Evolutionary conservation across 1,284 basidiomycete genomes (phyloP).

Genomic region (Fistulina hepatica): DNA sequence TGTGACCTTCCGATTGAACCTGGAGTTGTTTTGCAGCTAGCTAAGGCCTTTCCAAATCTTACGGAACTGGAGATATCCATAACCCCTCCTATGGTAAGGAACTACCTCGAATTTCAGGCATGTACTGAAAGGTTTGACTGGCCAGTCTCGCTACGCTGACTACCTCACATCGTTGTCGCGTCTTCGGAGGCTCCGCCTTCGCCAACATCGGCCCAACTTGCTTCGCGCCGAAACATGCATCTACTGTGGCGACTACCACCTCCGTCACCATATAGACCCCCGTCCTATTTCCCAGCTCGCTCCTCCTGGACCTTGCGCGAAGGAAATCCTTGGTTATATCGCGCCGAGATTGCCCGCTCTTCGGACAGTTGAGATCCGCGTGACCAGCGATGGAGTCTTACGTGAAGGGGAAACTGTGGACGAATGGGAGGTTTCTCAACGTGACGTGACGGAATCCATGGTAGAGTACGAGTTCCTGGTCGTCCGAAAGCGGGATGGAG

Average conservation of each 20-base stretch:
- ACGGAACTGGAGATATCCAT: neutral
- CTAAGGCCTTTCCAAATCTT: neutral
- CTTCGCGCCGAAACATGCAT: neutral
- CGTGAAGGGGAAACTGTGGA: neutral
- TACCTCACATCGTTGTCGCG: neutral
- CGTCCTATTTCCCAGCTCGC: neutral
- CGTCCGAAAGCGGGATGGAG: neutral
- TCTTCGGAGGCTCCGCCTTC: neutral
- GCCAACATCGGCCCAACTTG: neutral
- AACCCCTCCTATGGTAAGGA: neutral
- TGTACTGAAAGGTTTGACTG: neutral
- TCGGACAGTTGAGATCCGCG: neutral
- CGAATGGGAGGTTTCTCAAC: neutral
- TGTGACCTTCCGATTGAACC: too few species aligned
- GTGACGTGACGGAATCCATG: neutral
- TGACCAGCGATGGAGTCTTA: neutral
- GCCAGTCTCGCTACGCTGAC: neutral
- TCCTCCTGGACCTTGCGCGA: neutral
- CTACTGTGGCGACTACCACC: constrained; percentile 1
- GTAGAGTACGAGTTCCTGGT: neutral
- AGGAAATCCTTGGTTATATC: neutral
- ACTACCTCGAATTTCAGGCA: neutral
- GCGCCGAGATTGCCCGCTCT: neutral
- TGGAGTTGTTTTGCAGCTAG: too few species aligned
- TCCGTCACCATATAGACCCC: neutral